These are phyloP conservation scores for Avena eriantha DNA, from an alignment of 176 grass and related monocot genomes.

Conservation along the genomic window DNA sequence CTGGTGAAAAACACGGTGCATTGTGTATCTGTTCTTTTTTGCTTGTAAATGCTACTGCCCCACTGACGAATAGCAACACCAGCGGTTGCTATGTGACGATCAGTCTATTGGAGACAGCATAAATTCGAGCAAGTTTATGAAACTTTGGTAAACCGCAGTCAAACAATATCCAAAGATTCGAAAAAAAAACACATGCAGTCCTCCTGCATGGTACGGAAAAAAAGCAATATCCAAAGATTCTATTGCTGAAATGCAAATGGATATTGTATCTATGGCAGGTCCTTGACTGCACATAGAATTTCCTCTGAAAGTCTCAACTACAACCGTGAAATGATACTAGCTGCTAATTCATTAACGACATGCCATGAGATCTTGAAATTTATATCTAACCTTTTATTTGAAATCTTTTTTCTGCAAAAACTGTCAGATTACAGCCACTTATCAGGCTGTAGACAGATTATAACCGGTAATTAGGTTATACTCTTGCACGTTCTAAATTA, in stretches of 20 bases:
- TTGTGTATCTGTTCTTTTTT: not conserved
- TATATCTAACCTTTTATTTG: too few relatives aligned
- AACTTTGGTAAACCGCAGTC: not conserved
- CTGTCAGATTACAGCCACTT: too few relatives aligned
- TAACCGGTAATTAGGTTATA: too few relatives aligned
- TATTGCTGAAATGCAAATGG: not conserved
- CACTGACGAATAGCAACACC: not conserved
- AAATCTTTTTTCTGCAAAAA: too few relatives aligned
- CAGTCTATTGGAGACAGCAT: not conserved
- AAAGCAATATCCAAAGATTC: not conserved
- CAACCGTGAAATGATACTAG: too few relatives aligned
- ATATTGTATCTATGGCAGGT: not conserved
- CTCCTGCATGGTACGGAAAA: too few relatives aligned
- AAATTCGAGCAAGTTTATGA: not conserved
- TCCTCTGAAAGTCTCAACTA: too few relatives aligned
- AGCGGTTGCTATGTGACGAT: not conserved
- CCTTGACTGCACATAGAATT: not conserved
- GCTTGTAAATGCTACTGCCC: slow-evolving; percentile 1
- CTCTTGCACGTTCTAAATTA: too few relatives aligned
- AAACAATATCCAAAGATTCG: not conserved
- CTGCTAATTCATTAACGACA: too few relatives aligned
- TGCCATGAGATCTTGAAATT: too few relatives aligned
- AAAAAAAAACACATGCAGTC: too few relatives aligned
- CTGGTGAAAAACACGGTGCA: not conserved
- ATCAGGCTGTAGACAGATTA: too few relatives aligned